Base-by-base conservation (phyloP, 371 early-diverging fungal species). In the Mucor irregularis region DNA sequence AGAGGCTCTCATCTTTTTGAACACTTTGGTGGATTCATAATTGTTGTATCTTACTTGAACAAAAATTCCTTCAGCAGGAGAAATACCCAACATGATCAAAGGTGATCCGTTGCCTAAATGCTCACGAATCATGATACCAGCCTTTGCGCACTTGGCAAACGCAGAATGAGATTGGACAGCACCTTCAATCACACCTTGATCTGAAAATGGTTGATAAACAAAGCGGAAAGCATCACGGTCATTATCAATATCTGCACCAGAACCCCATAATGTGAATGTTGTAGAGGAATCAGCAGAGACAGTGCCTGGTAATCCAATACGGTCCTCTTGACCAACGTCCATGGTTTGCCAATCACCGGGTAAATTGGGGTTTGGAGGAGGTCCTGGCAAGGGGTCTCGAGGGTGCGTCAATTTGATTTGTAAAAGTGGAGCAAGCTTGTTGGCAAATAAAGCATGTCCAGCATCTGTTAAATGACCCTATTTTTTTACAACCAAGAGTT, bases 201-300 rank as follows among this genome's bases (percentile, higher is more conserved):
- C 46, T 0, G 67, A 66, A 1, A 71, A 42, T 0, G 62, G 50
- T 33, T 76, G 73, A 44, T 73, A 76, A 6, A 76, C 69, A 46
- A 59, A 76, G 1, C 76, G 71, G 43, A 76, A 76, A 1, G 73
- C 76, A 50, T 76, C 76, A 14, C 50, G 49, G 31, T 44, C 46
- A 19, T 59, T 60, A 19, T 67, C 62, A 22, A 76, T 71, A 22
- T 73, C 73, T 11, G 61, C 57, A 6, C 76, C 76, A 2, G 76
- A 76, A 8, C 76, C 76, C 76, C 76, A 76, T 11, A 76, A 37
- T 4, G 76, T 76, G 43, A 76, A 76, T 2, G 71, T 73, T 13
- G 64, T 53, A 1, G 55, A 60, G 3, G 73, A 69, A 50, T 76
- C 76, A 35, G 73, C 69, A 7, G 76, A 73, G 0, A 76, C 76